Evolutionary conservation across 768 basidiomycete species (phyloP).

Genomic region (Termitomyces sp.): DNA sequence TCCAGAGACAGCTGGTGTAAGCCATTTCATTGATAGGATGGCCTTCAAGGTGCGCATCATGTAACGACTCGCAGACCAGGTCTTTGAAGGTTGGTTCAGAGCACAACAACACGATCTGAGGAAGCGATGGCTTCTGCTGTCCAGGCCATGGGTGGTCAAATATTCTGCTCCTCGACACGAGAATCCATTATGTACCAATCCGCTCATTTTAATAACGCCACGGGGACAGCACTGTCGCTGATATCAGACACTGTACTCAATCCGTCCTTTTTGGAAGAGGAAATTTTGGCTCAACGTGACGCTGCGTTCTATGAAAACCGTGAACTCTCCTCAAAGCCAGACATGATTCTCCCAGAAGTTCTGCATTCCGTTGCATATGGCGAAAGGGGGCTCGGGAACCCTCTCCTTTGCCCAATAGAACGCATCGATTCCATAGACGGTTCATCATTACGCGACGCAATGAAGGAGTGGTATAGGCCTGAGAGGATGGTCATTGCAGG

Average conservation of each 20-base stretch:
- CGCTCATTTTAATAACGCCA: slow-evolving; percentile 81
- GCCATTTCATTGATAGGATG: slow-evolving; percentile 91
- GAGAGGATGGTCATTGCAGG: slow-evolving; percentile 96
- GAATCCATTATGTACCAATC: slow-evolving; percentile 99
- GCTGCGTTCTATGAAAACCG: slow-evolving; percentile 89
- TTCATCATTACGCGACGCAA: slow-evolving; percentile 52
- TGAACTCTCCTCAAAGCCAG: slow-evolving; percentile 84
- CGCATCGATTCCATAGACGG: slow-evolving; percentile 65
- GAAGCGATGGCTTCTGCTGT: slow-evolving; percentile 78
- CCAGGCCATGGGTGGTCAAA: slow-evolving; percentile 84
- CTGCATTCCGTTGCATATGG: slow-evolving; percentile 84
- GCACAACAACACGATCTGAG: slow-evolving; percentile 63
- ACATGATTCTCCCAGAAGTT: slow-evolving; percentile 88
- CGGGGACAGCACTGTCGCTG: slow-evolving; percentile 77
- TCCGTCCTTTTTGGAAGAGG: slow-evolving; percentile 68
- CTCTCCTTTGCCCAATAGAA: slow-evolving; percentile 83
- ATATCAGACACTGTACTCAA: slow-evolving; percentile 89
- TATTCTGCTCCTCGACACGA: slow-evolving; percentile 83
- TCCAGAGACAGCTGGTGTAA: slow-evolving; percentile 64
- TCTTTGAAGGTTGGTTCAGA: slow-evolving; percentile 36
- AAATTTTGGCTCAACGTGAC: slow-evolving; percentile 77
- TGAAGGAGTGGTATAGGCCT: slow-evolving; percentile 83
- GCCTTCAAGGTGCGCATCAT: slow-evolving; percentile 79
- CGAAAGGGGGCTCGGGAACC: slow-evolving; percentile 78
- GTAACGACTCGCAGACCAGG: neutral